Conservation (phyloP, 768 basidiomycete genomes). For the Rhodotorula kratochvilovae region DNA sequence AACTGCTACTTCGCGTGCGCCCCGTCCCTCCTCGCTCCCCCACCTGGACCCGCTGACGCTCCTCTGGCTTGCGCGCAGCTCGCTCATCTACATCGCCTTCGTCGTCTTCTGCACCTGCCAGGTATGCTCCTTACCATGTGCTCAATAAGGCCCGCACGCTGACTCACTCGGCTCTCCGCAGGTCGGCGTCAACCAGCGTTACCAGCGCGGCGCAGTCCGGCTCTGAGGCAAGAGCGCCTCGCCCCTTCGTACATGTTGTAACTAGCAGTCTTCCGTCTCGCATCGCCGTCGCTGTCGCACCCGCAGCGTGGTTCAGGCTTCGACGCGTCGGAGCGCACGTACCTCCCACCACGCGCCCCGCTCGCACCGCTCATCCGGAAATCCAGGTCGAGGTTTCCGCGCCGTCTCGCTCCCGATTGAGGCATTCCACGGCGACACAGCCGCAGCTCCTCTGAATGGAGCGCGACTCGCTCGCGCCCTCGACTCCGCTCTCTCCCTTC, state of each 20-base stretch:
- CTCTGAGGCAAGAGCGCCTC: conserved; percentile 7
- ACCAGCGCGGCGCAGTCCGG: conserved; percentile 21
- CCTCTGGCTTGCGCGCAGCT: background rate
- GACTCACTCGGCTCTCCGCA: background rate
- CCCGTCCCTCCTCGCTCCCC: background rate
- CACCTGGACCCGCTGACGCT: background rate
- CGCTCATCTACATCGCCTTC: conserved; percentile 33
- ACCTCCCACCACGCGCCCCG: too few relatives aligned
- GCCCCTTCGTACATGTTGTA: background rate
- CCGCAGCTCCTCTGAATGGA: too few relatives aligned
- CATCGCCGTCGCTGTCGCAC: too few relatives aligned
- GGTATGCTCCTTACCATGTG: conserved; percentile 2
- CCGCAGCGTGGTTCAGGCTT: too few relatives aligned
- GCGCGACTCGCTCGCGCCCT: too few relatives aligned
- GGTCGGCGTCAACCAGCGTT: conserved; percentile 21
- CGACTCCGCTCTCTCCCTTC: too few relatives aligned
- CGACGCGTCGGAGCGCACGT: too few relatives aligned
- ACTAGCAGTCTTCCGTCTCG: background rate
- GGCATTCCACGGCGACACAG: too few relatives aligned
- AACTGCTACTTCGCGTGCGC: conserved; percentile 37
- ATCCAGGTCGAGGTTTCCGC: too few relatives aligned
- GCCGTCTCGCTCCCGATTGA: too few relatives aligned
- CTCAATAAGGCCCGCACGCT: background rate
- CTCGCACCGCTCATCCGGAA: too few relatives aligned
- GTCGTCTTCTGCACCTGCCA: conserved; percentile 35